Evolutionary conservation across 1,284 basidiomycete species (phyloP), one percentile per base, ranked within the genome.

Genomic region (Malassezia equina): DNA sequence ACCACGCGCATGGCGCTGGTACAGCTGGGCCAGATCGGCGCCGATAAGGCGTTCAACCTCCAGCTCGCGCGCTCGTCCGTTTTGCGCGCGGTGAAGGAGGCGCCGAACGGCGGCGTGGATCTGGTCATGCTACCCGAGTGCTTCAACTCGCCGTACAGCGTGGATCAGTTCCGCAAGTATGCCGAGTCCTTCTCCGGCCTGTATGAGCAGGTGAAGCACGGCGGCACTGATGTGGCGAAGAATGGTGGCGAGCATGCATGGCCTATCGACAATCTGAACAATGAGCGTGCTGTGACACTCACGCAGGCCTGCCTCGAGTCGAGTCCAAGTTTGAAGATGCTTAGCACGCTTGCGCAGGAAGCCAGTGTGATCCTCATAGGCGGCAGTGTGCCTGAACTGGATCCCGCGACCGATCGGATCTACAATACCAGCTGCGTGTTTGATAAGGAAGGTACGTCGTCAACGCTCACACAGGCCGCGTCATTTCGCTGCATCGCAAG

Each of bases 81-180:
- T 44, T 40, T 48, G 51, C 25, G 49, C 53, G 57, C 57, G 12
- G 43, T 33, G 13, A 28, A 23, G n/a, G 27, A 50, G 41, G 24
- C 58, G 55, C 39, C 59, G 42, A 2, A 49, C 7, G 40, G 51
- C n/a, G 43, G 53, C 39, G 67, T 64, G 7, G 67, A 67, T 34
- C 62, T 74, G 63, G 67, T 67, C 15, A 58, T 67, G 11, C 41
- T 47, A 21, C 66, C 91, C 84, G 93, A 98, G 81, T 90, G 90
- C 78, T 99, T 98, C 80, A 98, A 98, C 76, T 91, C 88, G 12
- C 90, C 91, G 0, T 98, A 98, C 69, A 91, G 91, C 0, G 84
- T 88, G 60, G 79, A 80, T 4, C 82, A 73, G 7, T 70, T 69
- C 46, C 45, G 55, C 52, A 70, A 67, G 41, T 73, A 75, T 39